Base-by-base conservation (phyloP, 495 filamentous ascomycete species). In the Trichoderma orchidacearum region DNA sequence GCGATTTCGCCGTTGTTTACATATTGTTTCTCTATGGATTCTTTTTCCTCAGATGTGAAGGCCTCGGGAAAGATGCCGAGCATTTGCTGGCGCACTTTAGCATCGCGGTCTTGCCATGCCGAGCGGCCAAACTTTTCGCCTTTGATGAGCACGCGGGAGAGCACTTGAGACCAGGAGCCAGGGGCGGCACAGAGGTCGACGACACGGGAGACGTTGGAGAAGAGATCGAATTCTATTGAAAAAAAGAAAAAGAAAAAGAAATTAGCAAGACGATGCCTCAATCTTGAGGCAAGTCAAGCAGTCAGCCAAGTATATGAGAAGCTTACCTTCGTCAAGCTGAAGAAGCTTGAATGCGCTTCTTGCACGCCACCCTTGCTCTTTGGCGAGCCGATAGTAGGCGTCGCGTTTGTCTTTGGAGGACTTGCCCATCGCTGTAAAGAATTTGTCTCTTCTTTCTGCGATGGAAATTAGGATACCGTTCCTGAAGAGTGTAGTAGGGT, bases 361-460 rank as follows among this genome's bases (percentile, higher is more conserved):
- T 15, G 93, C 93, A 27, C 93, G 88, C 91, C 91, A 98, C 57
- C 93, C 92, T 78, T 97, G 90, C 64, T 98, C 93, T 72, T 98
- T 98, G 3, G 93, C 93, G 7, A 98, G 85, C 29, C 93, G 83
- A 66, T 98, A 98, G 71, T 98, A 98, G 54, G 90, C 88, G 67
- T 98, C 93, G 51, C 93, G 87, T 74, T 98, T 98, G 65, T 98
- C 93, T 72, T 98, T 98, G 32, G 91, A 96, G 0, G 93, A 95
- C 68, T 96, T 96, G 2, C 93, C 93, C 93, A 98, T 98, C 23
- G 36, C 58, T 25, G 13, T 2, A 2, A 23, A 32, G 6, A 1
- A 4, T 12, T 6, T 32, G 11, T 53, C 0, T 30, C 7, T 31
- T 30, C 17, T 17, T 2, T 9, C 21, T 28, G 41, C 4, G 9